Conservation (phyloP, 257 asterid species). For the Echites panduratus region DNA sequence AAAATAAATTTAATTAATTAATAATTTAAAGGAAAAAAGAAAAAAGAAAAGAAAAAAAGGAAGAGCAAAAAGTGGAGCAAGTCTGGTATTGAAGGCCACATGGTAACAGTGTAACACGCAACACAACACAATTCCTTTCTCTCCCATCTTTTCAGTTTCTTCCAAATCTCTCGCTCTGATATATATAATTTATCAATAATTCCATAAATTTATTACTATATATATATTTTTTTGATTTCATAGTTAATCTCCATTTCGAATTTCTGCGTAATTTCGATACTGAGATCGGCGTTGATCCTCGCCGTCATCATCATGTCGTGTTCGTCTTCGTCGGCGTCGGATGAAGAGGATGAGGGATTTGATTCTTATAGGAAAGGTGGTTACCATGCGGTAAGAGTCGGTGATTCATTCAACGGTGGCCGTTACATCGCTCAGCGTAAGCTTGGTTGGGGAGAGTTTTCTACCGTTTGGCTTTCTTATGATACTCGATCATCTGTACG, state of each 20-base stretch:
- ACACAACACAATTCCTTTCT: conserved; percentile 8
- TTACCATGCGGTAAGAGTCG: conserved; percentile 81
- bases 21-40: not conserved
- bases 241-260: not conserved
- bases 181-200: not conserved
- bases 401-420: conserved; percentile 67
- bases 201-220: not conserved
- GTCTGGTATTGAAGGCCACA: conserved; percentile 39
- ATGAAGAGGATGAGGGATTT: conserved; percentile 78
- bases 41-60: conserved; percentile 6
- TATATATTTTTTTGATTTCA: not conserved
- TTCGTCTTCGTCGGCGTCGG: conserved; percentile 82
- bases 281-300: conserved; percentile 18
- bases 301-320: conserved; percentile 67
- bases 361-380: conserved; percentile 83
- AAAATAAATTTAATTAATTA: too few species aligned
- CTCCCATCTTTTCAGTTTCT: conserved; percentile 23
- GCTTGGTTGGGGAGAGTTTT: conserved; percentile 97
- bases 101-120: conserved; percentile 20
- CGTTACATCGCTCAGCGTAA: conserved; percentile 91
- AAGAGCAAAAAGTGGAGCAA: conserved; percentile 40
- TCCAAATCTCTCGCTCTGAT: not conserved
- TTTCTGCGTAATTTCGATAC: not conserved
- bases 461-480: conserved; percentile 96
- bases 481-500: conserved; percentile 76